Base-by-base conservation (phyloP, 1,284 basidiomycete species). In the Tilletia caries region DNA sequence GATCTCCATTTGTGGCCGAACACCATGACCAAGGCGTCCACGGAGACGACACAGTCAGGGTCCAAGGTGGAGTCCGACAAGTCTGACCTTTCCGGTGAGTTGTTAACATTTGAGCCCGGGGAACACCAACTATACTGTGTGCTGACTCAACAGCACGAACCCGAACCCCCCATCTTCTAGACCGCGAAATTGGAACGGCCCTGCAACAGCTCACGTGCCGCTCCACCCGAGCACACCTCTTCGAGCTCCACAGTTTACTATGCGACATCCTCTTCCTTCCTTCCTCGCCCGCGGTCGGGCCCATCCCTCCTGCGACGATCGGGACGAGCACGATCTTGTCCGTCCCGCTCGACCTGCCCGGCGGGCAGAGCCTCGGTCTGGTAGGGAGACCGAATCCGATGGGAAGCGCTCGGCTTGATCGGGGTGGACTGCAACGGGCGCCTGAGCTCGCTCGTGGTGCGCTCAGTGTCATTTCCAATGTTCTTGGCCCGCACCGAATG, bases 1-100 rank as follows among this genome's bases (percentile, higher is more conserved):
- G 86, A 87, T 41, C 84, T 93, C 43, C 86, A 54, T 33, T 23
- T 62, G 58, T 62, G 65, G 50, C 46, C 44, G 37, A 34, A 44
- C 23, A 34, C 34, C 34, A 43, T 54, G 4, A 41, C 37, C 1
- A 41, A 41, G 15, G 37, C 37, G 37, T 41, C 37, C 37, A 15
- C 37, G 15, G 37, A 6, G 37, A 10, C 37, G 10, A 15, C 37
- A 10, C 37, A 41, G 37, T 41, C 37, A 41, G 37, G 37, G 37
- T 41, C 37, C 15, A 15, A 10, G 1, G 37, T 48, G 41, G 29
- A 65, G 6, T 25, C 64, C 46, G 32, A 10, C 1, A 48, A 37
- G 18, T 27, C 33, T 5, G 52, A 54, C n/a, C 12, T 29, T 3
- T 54, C 52, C 25, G 52, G 52, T 54, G 15, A 54, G 52, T 41